Evolutionary conservation across 306 rosid species (phyloP), one percentile per base, ranked within the genome.

Genomic region (Glycine soja): DNA sequence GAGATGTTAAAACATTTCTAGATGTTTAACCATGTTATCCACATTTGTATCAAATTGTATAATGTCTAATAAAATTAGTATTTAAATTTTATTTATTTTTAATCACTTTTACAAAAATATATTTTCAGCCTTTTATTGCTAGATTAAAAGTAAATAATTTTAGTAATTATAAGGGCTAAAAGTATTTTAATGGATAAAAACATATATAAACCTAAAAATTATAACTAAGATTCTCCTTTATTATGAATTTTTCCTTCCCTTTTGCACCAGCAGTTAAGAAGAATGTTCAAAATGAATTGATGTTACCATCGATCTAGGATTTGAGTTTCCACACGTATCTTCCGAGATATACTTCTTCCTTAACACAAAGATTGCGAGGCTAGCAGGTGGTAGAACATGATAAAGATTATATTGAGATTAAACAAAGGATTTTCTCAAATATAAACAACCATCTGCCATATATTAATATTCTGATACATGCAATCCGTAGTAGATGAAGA

Each of bases 401-500:
- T 38, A 57, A 62, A 24, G 52, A 79, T 24, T 24, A 24, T 24
- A 24, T 24, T 5, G 46, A 16, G 65, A 51, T 40, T 18, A 13
- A 82, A 78, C 77, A 86, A 30, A 38, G 71, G 72, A 15, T 9
- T 72, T 54, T 40, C 65, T 58, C 10, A 80, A 71, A 70, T 83
- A 70, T 63, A 70, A 71, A 62, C 59, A 68, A 58, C 80, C 78
- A 76, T 79, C 73, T 67, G 52, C 78, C 87, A 80, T 36, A 83
- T 50, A 68, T 24, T 16, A 15, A 84, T 59, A 73, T 69, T 70
- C 77, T 85, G 82, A 78, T 78, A 67, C 78, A 75, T 77, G 78
- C 65, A 78, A 64, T 78, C 83, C 78, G 47, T 38, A 40, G 84
- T 61, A 80, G 72, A 79, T 32, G 59, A 87, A 66, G 67, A 80